Conservation (phyloP, 1,284 basidiomycete species). For the Puccinia novopanici region DNA sequence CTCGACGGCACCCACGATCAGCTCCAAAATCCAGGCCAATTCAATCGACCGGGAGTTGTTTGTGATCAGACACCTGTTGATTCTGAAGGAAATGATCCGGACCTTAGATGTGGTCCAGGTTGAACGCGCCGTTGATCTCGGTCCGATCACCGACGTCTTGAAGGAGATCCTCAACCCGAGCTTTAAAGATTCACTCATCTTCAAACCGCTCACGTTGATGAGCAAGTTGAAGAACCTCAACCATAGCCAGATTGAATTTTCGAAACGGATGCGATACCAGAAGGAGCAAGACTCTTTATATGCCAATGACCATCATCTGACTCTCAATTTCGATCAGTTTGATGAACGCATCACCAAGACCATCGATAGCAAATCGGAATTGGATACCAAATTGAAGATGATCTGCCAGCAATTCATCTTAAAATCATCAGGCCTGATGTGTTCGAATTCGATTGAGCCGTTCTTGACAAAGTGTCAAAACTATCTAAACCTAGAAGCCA, state of each 20-base stretch:
- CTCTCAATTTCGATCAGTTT: background rate
- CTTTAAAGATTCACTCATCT: constrained; percentile 57
- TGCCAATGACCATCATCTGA: background rate
- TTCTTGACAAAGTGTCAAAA: constrained; percentile 24
- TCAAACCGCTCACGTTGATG: constrained; percentile 5
- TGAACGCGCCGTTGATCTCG: constrained; percentile 60
- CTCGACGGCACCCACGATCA: constrained; percentile 59
- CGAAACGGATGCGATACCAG: constrained; percentile 17
- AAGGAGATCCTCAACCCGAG: constrained; percentile 56
- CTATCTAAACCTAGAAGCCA: constrained; percentile 2
- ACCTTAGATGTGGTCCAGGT: constrained; percentile 69
- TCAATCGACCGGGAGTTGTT: constrained; percentile 76
- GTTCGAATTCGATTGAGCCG: constrained; percentile 1
- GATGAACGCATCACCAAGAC: background rate
- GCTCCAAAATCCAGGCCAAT: background rate
- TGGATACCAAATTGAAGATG: constrained; percentile 31
- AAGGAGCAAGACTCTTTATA: background rate
- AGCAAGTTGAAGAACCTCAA: constrained; percentile 25
- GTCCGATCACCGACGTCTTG: constrained; percentile 60
- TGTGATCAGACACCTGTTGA: constrained; percentile 81
- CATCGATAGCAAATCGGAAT: constrained; percentile 44
- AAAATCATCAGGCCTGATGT: background rate
- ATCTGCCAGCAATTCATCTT: constrained; percentile 31
- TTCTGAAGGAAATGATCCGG: constrained; percentile 82
- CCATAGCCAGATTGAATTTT: constrained; percentile 11